These are phyloP conservation scores for Neodidymelliopsis sp. DNA, from an alignment of 2,329 filamentous ascomycete genomes.

Conservation along the genomic window DNA sequence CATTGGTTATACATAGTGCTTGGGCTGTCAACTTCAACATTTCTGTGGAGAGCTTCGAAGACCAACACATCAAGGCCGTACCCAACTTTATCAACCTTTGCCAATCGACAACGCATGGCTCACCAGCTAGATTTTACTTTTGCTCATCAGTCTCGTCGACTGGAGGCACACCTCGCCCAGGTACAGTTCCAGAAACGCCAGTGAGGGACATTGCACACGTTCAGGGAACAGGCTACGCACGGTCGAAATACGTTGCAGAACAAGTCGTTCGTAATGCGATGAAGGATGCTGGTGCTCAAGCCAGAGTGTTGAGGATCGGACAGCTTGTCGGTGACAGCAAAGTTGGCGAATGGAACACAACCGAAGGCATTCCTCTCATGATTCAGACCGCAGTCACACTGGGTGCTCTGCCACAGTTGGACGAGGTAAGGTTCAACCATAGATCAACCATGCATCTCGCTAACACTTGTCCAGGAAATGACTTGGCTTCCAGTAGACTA, in stretches of 20 bases:
- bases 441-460: background rate
- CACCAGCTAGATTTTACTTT: slow-evolving; percentile 54
- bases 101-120: slow-evolving; percentile 40
- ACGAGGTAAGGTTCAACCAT: slow-evolving; percentile 38
- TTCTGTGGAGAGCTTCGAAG: slow-evolving; percentile 58
- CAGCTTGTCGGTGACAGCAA: slow-evolving; percentile 59
- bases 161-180: slow-evolving; percentile 49
- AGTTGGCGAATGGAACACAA: slow-evolving; percentile 58
- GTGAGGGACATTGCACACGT: slow-evolving; percentile 50
- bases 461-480: slow-evolving; percentile 19
- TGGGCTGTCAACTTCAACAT: slow-evolving; percentile 68
- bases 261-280: slow-evolving; percentile 49
- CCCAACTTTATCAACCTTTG: slow-evolving; percentile 54
- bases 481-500: slow-evolving; percentile 56
- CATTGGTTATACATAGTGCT: slow-evolving; percentile 59
- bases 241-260: slow-evolving; percentile 60
- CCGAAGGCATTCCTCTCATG: slow-evolving; percentile 60
- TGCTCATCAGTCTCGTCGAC: slow-evolving; percentile 57
- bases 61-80: slow-evolving; percentile 55
- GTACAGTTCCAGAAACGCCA: slow-evolving; percentile 46
- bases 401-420: slow-evolving; percentile 56
- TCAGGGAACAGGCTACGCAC: slow-evolving; percentile 61
- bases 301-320: slow-evolving; percentile 52
- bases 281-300: slow-evolving; percentile 22
- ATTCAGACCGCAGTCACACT: slow-evolving; percentile 57